phyloP scores from a whole-genome alignment of 2,329 filamentous ascomycete genomes.

The Cladosporium sp. region DNA sequence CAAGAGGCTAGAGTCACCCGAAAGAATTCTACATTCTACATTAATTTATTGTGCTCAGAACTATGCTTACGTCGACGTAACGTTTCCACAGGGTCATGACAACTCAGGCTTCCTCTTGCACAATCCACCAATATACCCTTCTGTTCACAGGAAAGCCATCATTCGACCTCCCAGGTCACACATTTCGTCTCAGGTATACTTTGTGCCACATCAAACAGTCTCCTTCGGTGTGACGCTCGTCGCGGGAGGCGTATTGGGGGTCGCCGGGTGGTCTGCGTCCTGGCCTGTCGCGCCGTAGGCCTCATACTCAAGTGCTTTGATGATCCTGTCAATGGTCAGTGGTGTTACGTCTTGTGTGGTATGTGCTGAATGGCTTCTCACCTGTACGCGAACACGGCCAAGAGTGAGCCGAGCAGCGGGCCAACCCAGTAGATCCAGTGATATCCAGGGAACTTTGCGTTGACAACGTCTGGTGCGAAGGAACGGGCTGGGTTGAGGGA shows the following conservation, averaged over 20 bases:
- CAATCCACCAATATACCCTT: too few relatives aligned
- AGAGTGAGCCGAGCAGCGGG: constrained; percentile 36
- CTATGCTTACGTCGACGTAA: too few relatives aligned
- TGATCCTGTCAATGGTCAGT: constrained; percentile 19
- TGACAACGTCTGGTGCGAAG: constrained; percentile 38
- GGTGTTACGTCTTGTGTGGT: constrained; percentile 18
- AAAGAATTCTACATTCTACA: too few relatives aligned
- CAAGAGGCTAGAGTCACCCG: too few relatives aligned
- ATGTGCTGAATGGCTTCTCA: constrained; percentile 14
- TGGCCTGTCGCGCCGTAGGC: constrained; percentile 9
- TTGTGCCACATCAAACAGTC: not conserved
- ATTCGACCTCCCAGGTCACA: not conserved
- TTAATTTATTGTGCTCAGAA: too few relatives aligned
- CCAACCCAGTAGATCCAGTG: constrained; percentile 47
- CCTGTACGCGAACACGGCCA: constrained; percentile 41
- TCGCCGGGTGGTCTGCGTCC: constrained; percentile 5
- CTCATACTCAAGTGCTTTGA: constrained; percentile 32
- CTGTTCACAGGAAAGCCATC: too few relatives aligned
- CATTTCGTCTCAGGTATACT: not conserved
- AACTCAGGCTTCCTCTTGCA: too few relatives aligned
- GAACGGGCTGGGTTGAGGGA: constrained; percentile 42
- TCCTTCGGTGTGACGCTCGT: not conserved
- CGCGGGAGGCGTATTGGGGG: not conserved
- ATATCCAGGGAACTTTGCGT: constrained; percentile 33
- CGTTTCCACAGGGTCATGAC: too few relatives aligned